phyloP scores from a whole-genome alignment of 352 stramenopile species.

The Peronospora destructor region DNA sequence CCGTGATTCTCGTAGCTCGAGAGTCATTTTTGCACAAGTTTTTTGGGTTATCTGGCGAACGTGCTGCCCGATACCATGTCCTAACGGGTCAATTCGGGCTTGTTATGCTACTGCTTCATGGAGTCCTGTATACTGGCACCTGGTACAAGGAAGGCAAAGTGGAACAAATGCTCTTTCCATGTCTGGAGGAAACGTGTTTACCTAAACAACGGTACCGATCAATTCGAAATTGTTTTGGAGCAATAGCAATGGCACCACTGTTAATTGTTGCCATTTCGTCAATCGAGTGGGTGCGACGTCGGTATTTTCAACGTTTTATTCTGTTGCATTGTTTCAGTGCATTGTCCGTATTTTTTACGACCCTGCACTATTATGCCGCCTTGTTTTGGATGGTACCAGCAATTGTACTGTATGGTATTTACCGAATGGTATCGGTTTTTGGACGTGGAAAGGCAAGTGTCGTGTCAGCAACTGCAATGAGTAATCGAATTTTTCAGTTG shows the following conservation, averaged over 20 bases:
- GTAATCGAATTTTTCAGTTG: conserved; percentile 48
- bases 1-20: conserved; percentile 50
- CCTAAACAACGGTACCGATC: conserved; percentile 44
- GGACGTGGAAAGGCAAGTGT: conserved; percentile 37
- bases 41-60: conserved; percentile 48
- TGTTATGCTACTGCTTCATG: conserved; percentile 40
- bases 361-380: conserved; percentile 63
- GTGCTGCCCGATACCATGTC: conserved; percentile 54
- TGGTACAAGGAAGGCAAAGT: conserved; percentile 54
- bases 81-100: conserved; percentile 50
- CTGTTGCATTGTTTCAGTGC: conserved; percentile 46
- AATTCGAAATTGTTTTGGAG: conserved; percentile 56
- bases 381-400: conserved; percentile 51
- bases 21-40: conserved; percentile 63
- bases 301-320: conserved; percentile 50
- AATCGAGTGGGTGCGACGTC: conserved; percentile 43
- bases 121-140: conserved; percentile 41
- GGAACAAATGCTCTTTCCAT: conserved; percentile 47
- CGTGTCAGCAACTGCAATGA: conserved; percentile 32
- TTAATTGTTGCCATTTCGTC: conserved; percentile 38
- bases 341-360: conserved; percentile 39
- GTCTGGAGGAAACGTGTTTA: conserved; percentile 31
- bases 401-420: conserved; percentile 53
- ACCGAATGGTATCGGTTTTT: conserved; percentile 46
- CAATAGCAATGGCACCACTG: conserved; percentile 41